Percentiles rank a stretch among this genome's conserved stretches.
These are phyloP conservation scores for Teunomyces cretensis DNA, from an alignment of 805 yeast species.

Conservation along the genomic window DNA sequence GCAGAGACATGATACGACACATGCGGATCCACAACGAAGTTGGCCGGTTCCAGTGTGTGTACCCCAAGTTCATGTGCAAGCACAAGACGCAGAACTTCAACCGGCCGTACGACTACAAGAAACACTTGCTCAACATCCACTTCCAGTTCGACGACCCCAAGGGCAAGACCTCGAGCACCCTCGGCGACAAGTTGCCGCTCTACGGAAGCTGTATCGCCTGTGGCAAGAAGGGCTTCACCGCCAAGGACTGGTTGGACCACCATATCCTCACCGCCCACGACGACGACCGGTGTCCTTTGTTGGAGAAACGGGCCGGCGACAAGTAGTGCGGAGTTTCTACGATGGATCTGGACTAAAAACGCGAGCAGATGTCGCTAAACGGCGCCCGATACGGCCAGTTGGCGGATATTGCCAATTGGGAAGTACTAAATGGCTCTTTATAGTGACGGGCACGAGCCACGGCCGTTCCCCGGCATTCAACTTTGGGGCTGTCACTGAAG, in stretches of 20 bases:
- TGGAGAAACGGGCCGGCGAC: neutral
- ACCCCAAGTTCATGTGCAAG: constrained; percentile 38
- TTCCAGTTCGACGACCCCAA: constrained; percentile 42
- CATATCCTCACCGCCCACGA: constrained; percentile 44
- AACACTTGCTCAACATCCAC: constrained; percentile 43
- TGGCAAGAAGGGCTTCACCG: constrained; percentile 44
- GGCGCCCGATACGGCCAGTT: too few relatives aligned
- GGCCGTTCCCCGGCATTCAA: too few relatives aligned
- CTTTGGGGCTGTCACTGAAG: too few relatives aligned
- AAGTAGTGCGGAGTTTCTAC: too few relatives aligned
- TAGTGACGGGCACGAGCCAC: too few relatives aligned
- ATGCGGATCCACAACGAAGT: constrained; percentile 44
- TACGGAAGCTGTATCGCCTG: constrained; percentile 45
- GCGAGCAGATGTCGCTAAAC: too few relatives aligned
- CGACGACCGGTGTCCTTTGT: constrained; percentile 8
- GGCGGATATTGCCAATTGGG: too few relatives aligned
- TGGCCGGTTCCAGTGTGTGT: constrained; percentile 44
- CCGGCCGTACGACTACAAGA: constrained; percentile 47
- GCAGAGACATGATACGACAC: constrained; percentile 42
- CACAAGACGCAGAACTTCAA: constrained; percentile 44
- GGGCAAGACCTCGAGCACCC: constrained; percentile 38
- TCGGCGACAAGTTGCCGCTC: constrained; percentile 41
- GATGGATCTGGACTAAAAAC: too few relatives aligned
- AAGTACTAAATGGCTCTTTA: too few relatives aligned
- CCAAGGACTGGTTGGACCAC: constrained; percentile 54